Evolutionary conservation across 2,329 filamentous ascomycete genomes (phyloP).

Genomic region (Cladophialophora yegresii): DNA sequence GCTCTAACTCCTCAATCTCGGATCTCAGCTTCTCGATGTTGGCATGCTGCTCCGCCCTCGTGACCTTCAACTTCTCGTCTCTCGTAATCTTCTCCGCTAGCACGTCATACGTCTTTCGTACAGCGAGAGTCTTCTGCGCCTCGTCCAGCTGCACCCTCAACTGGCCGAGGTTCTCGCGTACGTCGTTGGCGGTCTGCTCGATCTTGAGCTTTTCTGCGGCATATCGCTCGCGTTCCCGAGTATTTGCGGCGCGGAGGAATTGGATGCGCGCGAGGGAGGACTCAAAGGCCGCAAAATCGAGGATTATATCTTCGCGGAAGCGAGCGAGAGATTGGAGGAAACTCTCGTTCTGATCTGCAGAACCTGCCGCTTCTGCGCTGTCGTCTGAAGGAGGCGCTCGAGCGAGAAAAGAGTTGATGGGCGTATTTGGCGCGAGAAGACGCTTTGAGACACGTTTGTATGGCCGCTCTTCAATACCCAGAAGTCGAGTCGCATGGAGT

Average conservation of each 20-base stretch:
- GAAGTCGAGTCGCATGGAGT: constrained; percentile 81
- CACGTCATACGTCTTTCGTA: constrained; percentile 84
- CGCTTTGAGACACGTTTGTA: constrained; percentile 87
- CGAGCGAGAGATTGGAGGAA: constrained; percentile 56
- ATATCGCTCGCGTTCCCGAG: constrained; percentile 79
- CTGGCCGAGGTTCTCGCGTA: constrained; percentile 71
- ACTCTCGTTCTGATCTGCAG: constrained; percentile 40
- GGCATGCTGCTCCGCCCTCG: constrained; percentile 78
- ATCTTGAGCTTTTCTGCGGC: constrained; percentile 78
- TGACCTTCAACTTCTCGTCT: constrained; percentile 70
- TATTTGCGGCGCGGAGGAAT: constrained; percentile 80
- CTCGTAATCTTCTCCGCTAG: constrained; percentile 82
- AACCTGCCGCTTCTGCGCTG: constrained; percentile 43
- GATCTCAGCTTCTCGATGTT: constrained; percentile 80
- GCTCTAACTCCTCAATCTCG: constrained; percentile 83
- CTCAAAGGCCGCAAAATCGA: constrained; percentile 88
- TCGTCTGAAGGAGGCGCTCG: constrained; percentile 62
- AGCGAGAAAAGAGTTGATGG: constrained; percentile 50
- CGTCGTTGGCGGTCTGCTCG: constrained; percentile 71
- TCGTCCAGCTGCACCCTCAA: constrained; percentile 75
- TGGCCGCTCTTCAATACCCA: constrained; percentile 88
- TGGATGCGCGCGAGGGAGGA: constrained; percentile 79
- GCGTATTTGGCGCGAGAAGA: constrained; percentile 67
- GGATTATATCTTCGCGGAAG: constrained; percentile 78
- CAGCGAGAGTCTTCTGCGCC: constrained; percentile 71